Evolutionary conservation across 2,329 filamentous ascomycete species (phyloP), one percentile per base, ranked within the genome.

Genomic region (Westerdykella sp.): DNA sequence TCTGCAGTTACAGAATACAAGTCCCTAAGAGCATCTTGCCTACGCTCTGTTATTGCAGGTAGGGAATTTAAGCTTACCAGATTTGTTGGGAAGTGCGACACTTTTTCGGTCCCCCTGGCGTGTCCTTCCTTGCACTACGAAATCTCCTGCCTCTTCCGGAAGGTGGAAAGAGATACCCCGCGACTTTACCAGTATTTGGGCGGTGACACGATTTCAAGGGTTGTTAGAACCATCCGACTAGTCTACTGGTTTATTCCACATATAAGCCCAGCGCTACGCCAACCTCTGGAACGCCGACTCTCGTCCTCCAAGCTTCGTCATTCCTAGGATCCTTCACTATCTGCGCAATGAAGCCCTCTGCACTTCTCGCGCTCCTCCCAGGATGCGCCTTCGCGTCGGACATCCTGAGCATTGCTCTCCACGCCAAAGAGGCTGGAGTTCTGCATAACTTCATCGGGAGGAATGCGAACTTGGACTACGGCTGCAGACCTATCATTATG

Each of bases 391-490:
- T 63, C 15, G 59, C 58, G 14, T 54, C 54, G 12, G 50, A 62
- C 40, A 47, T 56, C 25, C 44, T 62, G 42, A 57, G 51, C 43
- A 58, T 63, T 28, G 55, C 59, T 6, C 56, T 63, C 41, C 50
- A 50, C 42, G 49, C 59, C 1, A 57, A 72, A 34, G 58, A 63
- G 39, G 56, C 53, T 41, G 56, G 38, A 2, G 45, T 60, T 16
- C 45, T 64, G 6, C 49, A 54, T 21, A 45, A 57, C 23, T 60
- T 62, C 43, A 59, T 64, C 39, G 55, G 56, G 5, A 46, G 49
- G 23, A 62, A 64, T 39, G 48, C 42, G 39, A 51, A 61, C 9
- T 53, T 63, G 32, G 62, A 65, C 42, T 64, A 60, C 57, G 63
- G 63, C 44, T 66, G 63, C 49, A 48, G 54, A n/a, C 55, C 63